phyloP scores from a whole-genome alignment of 352 stramenopile genomes.

The Phytophthora sp. region DNA sequence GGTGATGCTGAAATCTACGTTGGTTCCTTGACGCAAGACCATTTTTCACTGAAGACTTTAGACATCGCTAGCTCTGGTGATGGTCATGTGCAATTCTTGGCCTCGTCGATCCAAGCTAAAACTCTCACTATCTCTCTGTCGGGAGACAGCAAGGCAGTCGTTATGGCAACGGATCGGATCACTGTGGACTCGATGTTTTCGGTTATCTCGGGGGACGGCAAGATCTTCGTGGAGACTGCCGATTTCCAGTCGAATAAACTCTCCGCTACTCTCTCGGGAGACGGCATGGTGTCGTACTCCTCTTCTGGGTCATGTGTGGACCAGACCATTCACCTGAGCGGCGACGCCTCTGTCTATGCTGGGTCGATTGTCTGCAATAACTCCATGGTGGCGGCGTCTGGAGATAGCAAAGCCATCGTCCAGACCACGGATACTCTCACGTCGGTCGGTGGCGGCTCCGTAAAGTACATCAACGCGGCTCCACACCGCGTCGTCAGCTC shows the following conservation, averaged over 20 bases:
- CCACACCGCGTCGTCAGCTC: conserved; percentile 35
- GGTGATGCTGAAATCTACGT: conserved; percentile 28
- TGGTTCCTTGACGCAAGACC: conserved; percentile 16
- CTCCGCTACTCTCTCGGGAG: conserved; percentile 18
- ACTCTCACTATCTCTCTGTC: conserved; percentile 12
- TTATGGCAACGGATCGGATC: conserved; percentile 20
- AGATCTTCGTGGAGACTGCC: conserved; percentile 34
- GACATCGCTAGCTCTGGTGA: conserved; percentile 27
- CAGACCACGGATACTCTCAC: conserved; percentile 36
- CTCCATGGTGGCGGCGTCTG: conserved; percentile 21
- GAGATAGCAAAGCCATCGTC: conserved; percentile 33
- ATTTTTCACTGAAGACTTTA: conserved; percentile 17
- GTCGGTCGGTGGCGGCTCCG: conserved; percentile 22
- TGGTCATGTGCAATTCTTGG: conserved; percentile 26
- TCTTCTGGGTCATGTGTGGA: conserved; percentile 27
- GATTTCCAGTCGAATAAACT: conserved; percentile 26
- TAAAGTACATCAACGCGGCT: conserved; percentile 43
- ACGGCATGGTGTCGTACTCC: conserved; percentile 33
- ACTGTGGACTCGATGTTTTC: conserved; percentile 22
- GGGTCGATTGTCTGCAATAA: conserved; percentile 36
- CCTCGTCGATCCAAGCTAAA: conserved; percentile 32
- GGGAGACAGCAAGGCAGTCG: conserved; percentile 21
- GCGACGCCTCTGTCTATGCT: conserved; percentile 28
- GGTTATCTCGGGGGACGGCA: conserved; percentile 26
- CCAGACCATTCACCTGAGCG: conserved; percentile 28